These are phyloP conservation scores for Amanita polypyramis DNA, from an alignment of 768 basidiomycete species.

Conservation along the genomic window DNA sequence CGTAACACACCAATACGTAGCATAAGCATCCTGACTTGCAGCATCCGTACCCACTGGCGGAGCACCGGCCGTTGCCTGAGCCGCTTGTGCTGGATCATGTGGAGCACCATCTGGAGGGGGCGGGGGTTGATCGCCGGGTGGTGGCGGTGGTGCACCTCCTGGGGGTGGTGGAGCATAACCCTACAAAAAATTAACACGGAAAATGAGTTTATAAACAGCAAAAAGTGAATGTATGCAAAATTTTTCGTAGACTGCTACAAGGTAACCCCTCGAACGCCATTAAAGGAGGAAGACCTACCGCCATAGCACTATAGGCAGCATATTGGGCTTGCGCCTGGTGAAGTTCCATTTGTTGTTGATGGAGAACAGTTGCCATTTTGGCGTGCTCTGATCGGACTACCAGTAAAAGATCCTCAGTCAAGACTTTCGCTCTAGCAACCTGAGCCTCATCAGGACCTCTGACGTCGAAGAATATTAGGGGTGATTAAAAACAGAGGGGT, in stretches of 20 bases:
- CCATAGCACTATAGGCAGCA: constrained; percentile 58
- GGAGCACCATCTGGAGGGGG: constrained; percentile 29
- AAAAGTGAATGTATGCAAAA: constrained; percentile 3
- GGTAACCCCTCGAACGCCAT: neutral
- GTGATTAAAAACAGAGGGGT: neutral
- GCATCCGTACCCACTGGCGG: constrained; percentile 15
- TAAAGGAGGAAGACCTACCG: constrained; percentile 29
- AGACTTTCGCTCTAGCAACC: constrained; percentile 75
- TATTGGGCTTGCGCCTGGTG: constrained; percentile 79
- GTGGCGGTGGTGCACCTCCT: constrained; percentile 43
- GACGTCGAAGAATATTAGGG: constrained; percentile 2
- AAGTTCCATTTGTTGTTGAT: constrained; percentile 79
- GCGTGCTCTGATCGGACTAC: constrained; percentile 85
- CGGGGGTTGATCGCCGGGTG: constrained; percentile 36
- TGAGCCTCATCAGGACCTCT: constrained; percentile 81
- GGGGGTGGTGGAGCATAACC: constrained; percentile 43
- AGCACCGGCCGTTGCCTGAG: constrained; percentile 2
- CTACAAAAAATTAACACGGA: constrained; percentile 12
- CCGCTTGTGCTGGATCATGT: constrained; percentile 16
- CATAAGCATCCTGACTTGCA: constrained; percentile 35
- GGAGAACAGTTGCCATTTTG: constrained; percentile 56
- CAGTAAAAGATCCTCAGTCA: constrained; percentile 81
- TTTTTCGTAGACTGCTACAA: constrained; percentile 3
- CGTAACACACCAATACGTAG: constrained; percentile 43
- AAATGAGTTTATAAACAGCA: constrained; percentile 2